A percentile compares a stretch with the other conserved stretches of the same genome.
Evolutionary conservation across 2,329 filamentous ascomycete species (phyloP).

Genomic region (Gliomastix tumulicola): DNA sequence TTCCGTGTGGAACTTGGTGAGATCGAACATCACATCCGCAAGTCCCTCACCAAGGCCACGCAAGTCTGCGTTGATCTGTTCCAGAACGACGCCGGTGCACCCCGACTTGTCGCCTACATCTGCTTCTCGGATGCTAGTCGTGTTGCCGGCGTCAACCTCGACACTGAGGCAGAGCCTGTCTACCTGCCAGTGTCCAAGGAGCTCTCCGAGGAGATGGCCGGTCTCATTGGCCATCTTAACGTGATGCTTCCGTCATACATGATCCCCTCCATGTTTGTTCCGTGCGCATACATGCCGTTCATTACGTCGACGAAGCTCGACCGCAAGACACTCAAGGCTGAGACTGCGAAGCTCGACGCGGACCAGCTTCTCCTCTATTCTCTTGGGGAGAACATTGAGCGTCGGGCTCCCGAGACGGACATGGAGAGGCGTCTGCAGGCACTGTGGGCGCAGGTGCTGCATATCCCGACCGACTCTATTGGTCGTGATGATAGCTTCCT

Average conservation of each 20-base stretch:
- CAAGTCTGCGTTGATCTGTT: slow-evolving; percentile 6
- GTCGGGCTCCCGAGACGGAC: slow-evolving; percentile 8
- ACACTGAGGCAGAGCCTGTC: background rate
- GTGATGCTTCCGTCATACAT: slow-evolving; percentile 7
- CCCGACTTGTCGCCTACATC: background rate
- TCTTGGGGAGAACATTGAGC: slow-evolving; percentile 3
- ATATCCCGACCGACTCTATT: slow-evolving; percentile 1
- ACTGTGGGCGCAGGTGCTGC: slow-evolving; percentile 19
- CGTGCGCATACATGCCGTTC: slow-evolving; percentile 4
- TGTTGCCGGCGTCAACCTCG: background rate
- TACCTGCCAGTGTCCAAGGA: background rate
- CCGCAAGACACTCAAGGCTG: slow-evolving; percentile 5
- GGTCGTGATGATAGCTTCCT: slow-evolving; percentile 7
- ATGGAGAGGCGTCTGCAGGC: slow-evolving; percentile 17
- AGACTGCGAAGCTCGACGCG: slow-evolving; percentile 3
- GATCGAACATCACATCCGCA: slow-evolving; percentile 6
- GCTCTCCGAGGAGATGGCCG: background rate
- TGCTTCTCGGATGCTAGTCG: background rate
- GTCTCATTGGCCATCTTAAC: slow-evolving; percentile 2
- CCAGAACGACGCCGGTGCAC: background rate
- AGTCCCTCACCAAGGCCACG: background rate
- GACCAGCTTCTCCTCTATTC: slow-evolving; percentile 13
- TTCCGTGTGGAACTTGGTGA: slow-evolving; percentile 10
- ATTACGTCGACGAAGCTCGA: slow-evolving; percentile 31
- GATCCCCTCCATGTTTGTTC: slow-evolving; percentile 7